These are phyloP conservation scores for Pascua guehoae DNA, from an alignment of 1,284 basidiomycete genomes.

Conservation along the genomic window DNA sequence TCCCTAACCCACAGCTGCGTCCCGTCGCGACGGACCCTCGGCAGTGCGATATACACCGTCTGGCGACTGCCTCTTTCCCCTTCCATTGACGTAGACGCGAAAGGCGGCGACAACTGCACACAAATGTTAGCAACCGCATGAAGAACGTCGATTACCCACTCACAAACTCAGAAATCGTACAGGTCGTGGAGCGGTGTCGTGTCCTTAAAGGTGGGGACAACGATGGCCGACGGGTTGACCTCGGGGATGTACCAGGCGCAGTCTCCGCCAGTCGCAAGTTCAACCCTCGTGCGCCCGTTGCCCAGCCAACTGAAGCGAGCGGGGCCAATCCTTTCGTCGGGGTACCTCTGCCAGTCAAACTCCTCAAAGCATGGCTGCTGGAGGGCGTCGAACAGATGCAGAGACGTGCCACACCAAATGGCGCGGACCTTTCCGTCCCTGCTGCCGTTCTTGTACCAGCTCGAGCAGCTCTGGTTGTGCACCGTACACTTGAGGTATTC, in stretches of 20 bases:
- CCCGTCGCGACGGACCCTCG: no score
- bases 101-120: no score
- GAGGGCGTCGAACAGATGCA: slow-evolving; percentile 9
- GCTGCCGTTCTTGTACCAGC: slow-evolving; percentile 10
- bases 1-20: no score
- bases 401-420: slow-evolving; percentile 3
- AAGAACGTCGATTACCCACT: no score
- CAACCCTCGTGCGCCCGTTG: slow-evolving; percentile 6
- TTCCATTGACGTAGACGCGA: no score
- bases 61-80: no score
- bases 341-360: slow-evolving; percentile 24
- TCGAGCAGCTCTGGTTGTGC: background rate
- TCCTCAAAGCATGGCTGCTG: slow-evolving; percentile 9
- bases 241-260: slow-evolving; percentile 4
- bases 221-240: slow-evolving; percentile 1
- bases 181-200: slow-evolving; percentile 1
- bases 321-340: slow-evolving; percentile 2
- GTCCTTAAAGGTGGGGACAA: slow-evolving; percentile 1
- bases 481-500: slow-evolving; percentile 4
- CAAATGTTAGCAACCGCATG: no score
- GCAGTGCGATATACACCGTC: no score
- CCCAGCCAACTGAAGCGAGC: slow-evolving; percentile 7
- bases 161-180: background rate
- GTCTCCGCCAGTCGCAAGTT: slow-evolving; percentile 1
- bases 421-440: slow-evolving; percentile 7